Conservation (phyloP, 768 basidiomycete genomes). For the Serpula lacrymans region DNA sequence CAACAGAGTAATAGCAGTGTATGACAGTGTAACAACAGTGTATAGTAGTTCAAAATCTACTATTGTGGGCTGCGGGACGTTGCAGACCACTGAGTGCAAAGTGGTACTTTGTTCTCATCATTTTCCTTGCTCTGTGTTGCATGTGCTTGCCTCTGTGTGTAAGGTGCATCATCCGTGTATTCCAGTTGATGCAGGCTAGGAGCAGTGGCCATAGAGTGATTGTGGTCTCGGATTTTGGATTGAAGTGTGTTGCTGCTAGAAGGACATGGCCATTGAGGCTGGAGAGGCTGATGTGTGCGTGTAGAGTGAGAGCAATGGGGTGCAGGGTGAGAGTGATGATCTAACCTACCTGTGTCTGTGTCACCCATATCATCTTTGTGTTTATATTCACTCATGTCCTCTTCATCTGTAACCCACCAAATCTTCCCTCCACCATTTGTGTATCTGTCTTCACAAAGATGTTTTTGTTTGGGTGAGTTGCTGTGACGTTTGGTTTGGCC, state of each 20-base stretch:
- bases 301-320: too few relatives aligned
- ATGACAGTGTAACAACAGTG: not conserved
- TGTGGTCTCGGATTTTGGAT: too few relatives aligned
- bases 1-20: not conserved
- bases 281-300: constrained; percentile 10
- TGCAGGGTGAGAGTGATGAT: too few relatives aligned
- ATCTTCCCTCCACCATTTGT: constrained; percentile 4
- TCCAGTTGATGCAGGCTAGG: too few relatives aligned
- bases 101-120: constrained; percentile 5
- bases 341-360: too few relatives aligned
- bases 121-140: constrained; percentile 16
- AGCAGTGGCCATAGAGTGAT: too few relatives aligned
- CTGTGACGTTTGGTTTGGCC: constrained; percentile 1
- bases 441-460: constrained; percentile 2
- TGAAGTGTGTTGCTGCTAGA: constrained; percentile 10
- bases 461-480: constrained; percentile 2
- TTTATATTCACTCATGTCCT: not conserved
- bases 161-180: too few relatives aligned
- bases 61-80: not conserved
- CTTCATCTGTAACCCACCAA: constrained; percentile 6
- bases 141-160: too few relatives aligned
- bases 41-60: too few relatives aligned
- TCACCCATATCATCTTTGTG: too few relatives aligned
- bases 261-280: constrained; percentile 10
- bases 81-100: not conserved